A percentile compares a stretch with the other conserved stretches of the same genome.
These are phyloP conservation scores for Aspergillus bertholletiae DNA, from an alignment of 495 filamentous ascomycete species.

Conservation along the genomic window DNA sequence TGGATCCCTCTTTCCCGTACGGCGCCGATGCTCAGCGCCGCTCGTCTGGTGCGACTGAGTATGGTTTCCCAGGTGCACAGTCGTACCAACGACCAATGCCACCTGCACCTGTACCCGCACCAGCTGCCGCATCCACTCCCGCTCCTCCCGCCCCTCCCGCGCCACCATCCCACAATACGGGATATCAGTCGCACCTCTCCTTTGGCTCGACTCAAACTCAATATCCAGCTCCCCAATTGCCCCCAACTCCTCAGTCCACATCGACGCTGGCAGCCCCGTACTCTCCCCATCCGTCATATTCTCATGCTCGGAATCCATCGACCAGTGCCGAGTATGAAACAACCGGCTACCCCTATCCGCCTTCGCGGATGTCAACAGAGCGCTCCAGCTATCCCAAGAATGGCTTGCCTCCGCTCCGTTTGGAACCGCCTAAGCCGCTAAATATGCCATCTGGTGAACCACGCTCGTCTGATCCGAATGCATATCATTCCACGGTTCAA, in stretches of 20 bases:
- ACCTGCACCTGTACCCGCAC: conserved; percentile 33
- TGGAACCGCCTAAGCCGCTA: conserved; percentile 26
- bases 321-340: conserved; percentile 35
- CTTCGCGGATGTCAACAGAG: conserved; percentile 16
- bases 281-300: conserved; percentile 39
- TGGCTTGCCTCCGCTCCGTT: conserved; percentile 27
- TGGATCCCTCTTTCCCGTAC: conserved; percentile 41
- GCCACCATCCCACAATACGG: conserved; percentile 18
- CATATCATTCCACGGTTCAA: conserved; percentile 26
- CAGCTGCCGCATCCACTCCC: conserved; percentile 20
- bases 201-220: conserved; percentile 39
- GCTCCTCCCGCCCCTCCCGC: conserved; percentile 14
- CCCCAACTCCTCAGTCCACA: conserved; percentile 41
- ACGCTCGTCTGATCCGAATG: conserved; percentile 24
- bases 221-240: conserved; percentile 44
- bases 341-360: conserved; percentile 28
- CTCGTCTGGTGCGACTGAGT: conserved; percentile 54
- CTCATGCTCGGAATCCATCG: conserved; percentile 38
- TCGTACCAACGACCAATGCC: conserved; percentile 31
- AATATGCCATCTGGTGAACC: conserved; percentile 22
- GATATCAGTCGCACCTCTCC: conserved; percentile 40
- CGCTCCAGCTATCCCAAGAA: conserved; percentile 26
- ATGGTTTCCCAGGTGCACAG: conserved; percentile 39
- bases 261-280: conserved; percentile 41
- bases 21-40: conserved; percentile 42